Conservation (phyloP, 1,284 basidiomycete species). For the Trichosporon ovoides region DNA sequence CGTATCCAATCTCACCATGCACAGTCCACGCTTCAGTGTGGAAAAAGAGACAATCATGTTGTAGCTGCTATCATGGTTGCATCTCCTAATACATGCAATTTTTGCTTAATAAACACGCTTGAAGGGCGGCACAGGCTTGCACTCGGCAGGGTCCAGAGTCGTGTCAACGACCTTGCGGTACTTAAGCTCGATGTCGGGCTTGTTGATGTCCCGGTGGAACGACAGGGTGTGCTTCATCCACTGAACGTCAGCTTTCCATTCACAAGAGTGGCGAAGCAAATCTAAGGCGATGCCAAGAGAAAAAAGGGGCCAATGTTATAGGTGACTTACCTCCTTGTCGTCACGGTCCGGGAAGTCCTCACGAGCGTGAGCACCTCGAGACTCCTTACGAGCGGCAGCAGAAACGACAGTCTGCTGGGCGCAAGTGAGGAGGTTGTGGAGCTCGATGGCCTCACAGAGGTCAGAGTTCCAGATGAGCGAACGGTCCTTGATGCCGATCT, state of each 20-base stretch:
- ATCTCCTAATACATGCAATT: conserved; percentile 5
- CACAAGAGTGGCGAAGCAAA: not conserved
- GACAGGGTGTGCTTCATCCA: conserved; percentile 96
- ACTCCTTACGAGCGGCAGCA: conserved; percentile 93
- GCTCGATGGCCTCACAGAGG: conserved; percentile 92
- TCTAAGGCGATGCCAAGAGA: too few species aligned
- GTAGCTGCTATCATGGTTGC: not conserved
- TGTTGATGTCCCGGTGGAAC: conserved; percentile 67
- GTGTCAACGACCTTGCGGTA: conserved; percentile 80
- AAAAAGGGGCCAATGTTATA: too few species aligned
- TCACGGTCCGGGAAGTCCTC: conserved; percentile 78
- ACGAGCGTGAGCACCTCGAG: conserved; percentile 89
- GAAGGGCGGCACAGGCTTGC: conserved; percentile 41
- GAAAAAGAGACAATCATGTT: too few species aligned
- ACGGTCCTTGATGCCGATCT: conserved; percentile 94
- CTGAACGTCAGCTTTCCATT: conserved; percentile 37
- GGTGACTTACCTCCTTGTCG: conserved; percentile 54
- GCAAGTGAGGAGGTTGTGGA: conserved; percentile 90
- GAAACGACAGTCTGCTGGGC: conserved; percentile 94
- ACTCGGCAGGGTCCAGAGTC: conserved; percentile 93
- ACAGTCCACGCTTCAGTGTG: too few species aligned
- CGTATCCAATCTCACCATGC: too few species aligned
- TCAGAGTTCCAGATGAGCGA: conserved; percentile 99
- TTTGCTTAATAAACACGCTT: conserved; percentile 20
- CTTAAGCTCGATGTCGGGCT: conserved; percentile 77